Evolutionary conservation across 805 yeast species (phyloP).

Genomic region (Blastobotrys parvus): DNA sequence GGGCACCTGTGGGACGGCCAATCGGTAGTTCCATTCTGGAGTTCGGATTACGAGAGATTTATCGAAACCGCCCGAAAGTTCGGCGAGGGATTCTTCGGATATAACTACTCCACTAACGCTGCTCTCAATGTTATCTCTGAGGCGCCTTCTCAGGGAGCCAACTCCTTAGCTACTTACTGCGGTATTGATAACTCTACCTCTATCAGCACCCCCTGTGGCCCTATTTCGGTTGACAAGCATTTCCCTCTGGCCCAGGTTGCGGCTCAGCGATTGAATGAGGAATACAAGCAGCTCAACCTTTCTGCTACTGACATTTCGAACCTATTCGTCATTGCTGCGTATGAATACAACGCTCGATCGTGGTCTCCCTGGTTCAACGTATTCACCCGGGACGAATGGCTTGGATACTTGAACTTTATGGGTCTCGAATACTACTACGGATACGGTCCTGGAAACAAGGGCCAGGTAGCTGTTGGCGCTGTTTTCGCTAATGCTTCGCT

Average conservation of each 20-base stretch:
- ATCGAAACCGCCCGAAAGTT: constrained; percentile 47
- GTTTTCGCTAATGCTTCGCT: constrained; percentile 42
- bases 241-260: constrained; percentile 20
- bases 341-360: constrained; percentile 42
- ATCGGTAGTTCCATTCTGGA: constrained; percentile 30
- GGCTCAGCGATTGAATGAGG: constrained; percentile 25
- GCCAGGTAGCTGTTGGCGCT: constrained; percentile 33
- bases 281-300: constrained; percentile 33
- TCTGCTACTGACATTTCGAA: constrained; percentile 34
- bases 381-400: constrained; percentile 23
- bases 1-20: constrained; percentile 34
- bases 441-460: constrained; percentile 23
- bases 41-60: constrained; percentile 48
- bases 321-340: constrained; percentile 42
- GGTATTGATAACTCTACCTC: neutral
- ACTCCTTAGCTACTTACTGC: constrained; percentile 49
- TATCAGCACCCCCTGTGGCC: no score
- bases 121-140: constrained; percentile 40
- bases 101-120: constrained; percentile 32
- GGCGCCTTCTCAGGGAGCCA: constrained; percentile 41
- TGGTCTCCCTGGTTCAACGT: constrained; percentile 32
- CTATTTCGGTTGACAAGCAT: constrained; percentile 36
- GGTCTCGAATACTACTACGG: constrained; percentile 21
- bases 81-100: constrained; percentile 52
- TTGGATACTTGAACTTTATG: constrained; percentile 20